These are phyloP conservation scores for Aureobasidium lini DNA, from an alignment of 2,329 filamentous ascomycete genomes.

Conservation along the genomic window DNA sequence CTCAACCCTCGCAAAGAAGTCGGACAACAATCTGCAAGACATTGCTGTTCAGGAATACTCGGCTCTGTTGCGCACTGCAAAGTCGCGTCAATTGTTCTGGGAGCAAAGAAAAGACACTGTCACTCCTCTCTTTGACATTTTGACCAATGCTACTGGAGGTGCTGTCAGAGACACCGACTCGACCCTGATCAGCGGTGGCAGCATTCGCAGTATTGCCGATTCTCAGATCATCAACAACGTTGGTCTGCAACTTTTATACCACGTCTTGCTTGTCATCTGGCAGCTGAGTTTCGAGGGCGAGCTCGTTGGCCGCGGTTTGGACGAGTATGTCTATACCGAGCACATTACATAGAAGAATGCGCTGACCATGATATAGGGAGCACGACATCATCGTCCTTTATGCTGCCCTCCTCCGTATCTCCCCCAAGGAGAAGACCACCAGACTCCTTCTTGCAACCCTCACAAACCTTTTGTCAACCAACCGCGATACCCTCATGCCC, in stretches of 20 bases:
- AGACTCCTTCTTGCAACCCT: slow-evolving; percentile 83
- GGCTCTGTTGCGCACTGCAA: slow-evolving; percentile 65
- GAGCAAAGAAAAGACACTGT: slow-evolving; percentile 79
- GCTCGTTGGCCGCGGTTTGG: slow-evolving; percentile 67
- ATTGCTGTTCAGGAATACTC: slow-evolving; percentile 93
- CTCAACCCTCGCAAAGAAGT: slow-evolving; percentile 71
- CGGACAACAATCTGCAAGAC: slow-evolving; percentile 86
- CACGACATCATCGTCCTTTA: slow-evolving; percentile 89
- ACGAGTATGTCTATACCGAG: slow-evolving; percentile 56
- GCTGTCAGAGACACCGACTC: slow-evolving; percentile 56
- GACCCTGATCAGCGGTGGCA: slow-evolving; percentile 43
- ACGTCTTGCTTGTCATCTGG: slow-evolving; percentile 89
- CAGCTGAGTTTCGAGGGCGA: slow-evolving; percentile 84
- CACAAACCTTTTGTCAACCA: slow-evolving; percentile 73
- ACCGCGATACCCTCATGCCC: slow-evolving; percentile 63
- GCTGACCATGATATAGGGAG: slow-evolving; percentile 51
- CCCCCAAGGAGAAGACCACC: slow-evolving; percentile 96
- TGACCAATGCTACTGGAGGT: slow-evolving; percentile 65
- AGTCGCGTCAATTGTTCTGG: slow-evolving; percentile 81
- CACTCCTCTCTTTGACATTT: slow-evolving; percentile 71
- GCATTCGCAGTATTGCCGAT: slow-evolving; percentile 52
- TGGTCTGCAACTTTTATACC: slow-evolving; percentile 86
- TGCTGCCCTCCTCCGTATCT: slow-evolving; percentile 83
- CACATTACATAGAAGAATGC: slow-evolving; percentile 16
- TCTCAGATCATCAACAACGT: slow-evolving; percentile 63